Percentiles rank a stretch among this genome's conserved stretches.
Evolutionary conservation across 371 early-diverging fungal genomes (phyloP).

Genomic region (Actinomortierella ambigua): DNA sequence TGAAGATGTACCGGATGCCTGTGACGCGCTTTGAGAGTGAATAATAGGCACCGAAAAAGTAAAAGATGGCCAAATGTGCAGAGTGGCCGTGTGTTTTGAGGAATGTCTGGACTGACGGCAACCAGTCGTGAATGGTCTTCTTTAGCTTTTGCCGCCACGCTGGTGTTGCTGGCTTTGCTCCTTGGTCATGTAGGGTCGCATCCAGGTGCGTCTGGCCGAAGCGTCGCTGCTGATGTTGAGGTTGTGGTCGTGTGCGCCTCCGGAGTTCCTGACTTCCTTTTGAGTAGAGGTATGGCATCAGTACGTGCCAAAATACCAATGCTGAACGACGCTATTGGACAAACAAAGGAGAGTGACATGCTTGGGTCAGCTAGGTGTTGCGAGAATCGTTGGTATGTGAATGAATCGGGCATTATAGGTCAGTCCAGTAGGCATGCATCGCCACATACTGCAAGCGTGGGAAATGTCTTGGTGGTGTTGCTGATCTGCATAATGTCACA

Average conservation of each 20-base stretch:
- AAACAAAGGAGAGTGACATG: not conserved
- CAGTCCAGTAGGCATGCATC: not conserved
- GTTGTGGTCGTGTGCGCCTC: conserved; percentile 43
- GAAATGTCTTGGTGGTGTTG: conserved; percentile 51
- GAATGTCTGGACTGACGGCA: conserved; percentile 33
- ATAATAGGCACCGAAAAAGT: conserved; percentile 83
- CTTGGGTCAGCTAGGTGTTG: no score
- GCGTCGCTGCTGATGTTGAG: conserved; percentile 13
- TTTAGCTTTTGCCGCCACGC: conserved; percentile 20
- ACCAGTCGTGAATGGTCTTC: conserved; percentile 23
- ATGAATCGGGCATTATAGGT: conserved; percentile 1
- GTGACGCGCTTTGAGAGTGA: conserved; percentile 76
- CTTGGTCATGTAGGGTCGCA: conserved; percentile 24
- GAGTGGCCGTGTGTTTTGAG: conserved; percentile 55
- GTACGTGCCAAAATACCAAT: conserved; percentile 58
- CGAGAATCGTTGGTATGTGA: no score
- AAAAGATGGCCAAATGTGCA: conserved; percentile 81
- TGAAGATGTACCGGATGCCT: conserved; percentile 80
- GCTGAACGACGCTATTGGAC: conserved; percentile 53
- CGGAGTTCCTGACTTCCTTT: conserved; percentile 54
- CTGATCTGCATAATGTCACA: conserved; percentile 83
- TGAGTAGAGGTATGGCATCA: conserved; percentile 64
- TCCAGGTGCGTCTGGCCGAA: conserved; percentile 33
- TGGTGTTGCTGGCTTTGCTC: conserved; percentile 20
- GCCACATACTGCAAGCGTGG: conserved; percentile 54